phyloP scores from a whole-genome alignment of 345 rosid species.

The Schrenkiella parvula region DNA sequence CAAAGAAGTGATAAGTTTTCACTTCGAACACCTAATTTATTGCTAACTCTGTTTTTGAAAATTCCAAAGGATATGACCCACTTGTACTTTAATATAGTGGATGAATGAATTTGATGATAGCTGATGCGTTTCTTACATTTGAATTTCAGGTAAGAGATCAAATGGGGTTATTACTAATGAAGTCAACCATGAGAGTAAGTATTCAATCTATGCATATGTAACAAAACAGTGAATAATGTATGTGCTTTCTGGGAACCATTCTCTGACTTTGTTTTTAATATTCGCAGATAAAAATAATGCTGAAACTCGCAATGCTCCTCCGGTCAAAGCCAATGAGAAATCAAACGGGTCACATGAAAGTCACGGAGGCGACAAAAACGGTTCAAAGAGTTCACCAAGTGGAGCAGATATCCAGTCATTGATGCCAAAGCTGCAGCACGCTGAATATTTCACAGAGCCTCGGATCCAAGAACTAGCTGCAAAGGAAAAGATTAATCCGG shows the following conservation, averaged over 20 bases:
- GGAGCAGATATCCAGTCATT: conserved; percentile 83
- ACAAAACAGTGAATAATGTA: neutral
- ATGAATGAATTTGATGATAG: neutral
- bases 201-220: neutral
- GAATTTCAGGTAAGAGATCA: conserved; percentile 38
- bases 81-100: neutral
- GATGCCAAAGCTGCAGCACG: conserved; percentile 80
- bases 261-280: neutral
- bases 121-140: conserved; percentile 18
- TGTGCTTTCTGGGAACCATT: neutral
- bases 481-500: conserved; percentile 77
- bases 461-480: conserved; percentile 90
- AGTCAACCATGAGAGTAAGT: conserved; percentile 43
- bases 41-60: neutral
- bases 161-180: conserved; percentile 41
- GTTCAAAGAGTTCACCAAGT: conserved; percentile 49
- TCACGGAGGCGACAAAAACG: conserved; percentile 42
- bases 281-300: conserved; percentile 45
- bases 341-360: conserved; percentile 50
- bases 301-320: conserved; percentile 34
- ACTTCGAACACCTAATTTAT: neutral
- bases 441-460: conserved; percentile 92
- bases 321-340: conserved; percentile 43
- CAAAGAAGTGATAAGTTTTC: neutral
- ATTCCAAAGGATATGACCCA: neutral